These are phyloP conservation scores for Stygiomarasmius scandens DNA, from an alignment of 1,284 basidiomycete species.

Conservation along the genomic window DNA sequence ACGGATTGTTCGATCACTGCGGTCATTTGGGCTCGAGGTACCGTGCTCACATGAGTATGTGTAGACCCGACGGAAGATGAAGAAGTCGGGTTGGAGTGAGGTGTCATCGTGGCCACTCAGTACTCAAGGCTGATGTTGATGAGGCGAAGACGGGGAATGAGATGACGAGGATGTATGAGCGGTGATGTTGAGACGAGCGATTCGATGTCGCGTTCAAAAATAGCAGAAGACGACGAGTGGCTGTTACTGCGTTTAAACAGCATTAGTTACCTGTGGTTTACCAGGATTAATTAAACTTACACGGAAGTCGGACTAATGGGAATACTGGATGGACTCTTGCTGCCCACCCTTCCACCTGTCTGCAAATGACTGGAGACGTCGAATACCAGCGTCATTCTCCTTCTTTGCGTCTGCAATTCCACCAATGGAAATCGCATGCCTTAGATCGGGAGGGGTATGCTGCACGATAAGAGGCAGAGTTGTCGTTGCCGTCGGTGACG, in stretches of 20 bases:
- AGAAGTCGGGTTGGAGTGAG: neutral
- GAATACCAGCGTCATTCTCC: neutral
- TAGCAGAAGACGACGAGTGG: constrained; percentile 77
- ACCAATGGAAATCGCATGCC: constrained; percentile 11
- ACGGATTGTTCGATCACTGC: constrained; percentile 74
- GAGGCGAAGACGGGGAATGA: neutral
- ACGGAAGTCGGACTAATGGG: constrained; percentile 78
- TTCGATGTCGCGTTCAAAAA: constrained; percentile 83
- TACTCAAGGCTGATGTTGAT: neutral
- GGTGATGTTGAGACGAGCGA: constrained; percentile 56
- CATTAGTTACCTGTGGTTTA: too few species aligned
- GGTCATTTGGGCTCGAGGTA: constrained; percentile 67
- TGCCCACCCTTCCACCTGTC: constrained; percentile 43
- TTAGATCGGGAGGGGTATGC: neutral
- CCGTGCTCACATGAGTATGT: constrained; percentile 38
- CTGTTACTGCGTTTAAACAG: constrained; percentile 45
- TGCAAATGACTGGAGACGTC: constrained; percentile 5
- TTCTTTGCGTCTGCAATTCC: neutral
- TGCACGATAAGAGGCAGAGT: too few species aligned
- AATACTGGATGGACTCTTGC: constrained; percentile 66
- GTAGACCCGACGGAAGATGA: neutral
- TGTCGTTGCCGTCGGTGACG: too few species aligned
- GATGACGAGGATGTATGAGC: constrained; percentile 7
- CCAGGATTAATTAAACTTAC: too few species aligned
- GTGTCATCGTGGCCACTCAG: neutral